These are phyloP conservation scores for Candida bentonensis DNA, from an alignment of 805 yeast genomes.

Conservation along the genomic window DNA sequence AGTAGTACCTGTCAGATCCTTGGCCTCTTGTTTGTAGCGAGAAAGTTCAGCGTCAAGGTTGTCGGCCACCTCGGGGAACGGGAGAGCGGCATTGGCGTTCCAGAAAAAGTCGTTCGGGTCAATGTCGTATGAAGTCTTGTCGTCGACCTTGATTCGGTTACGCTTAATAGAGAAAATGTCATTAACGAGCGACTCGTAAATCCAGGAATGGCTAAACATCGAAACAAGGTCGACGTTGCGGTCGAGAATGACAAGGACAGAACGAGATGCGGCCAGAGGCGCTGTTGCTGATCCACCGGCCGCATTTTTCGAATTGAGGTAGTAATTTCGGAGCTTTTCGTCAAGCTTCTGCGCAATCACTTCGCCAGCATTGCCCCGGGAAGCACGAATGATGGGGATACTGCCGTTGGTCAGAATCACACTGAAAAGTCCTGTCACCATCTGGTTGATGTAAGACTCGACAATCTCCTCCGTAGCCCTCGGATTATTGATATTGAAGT, in stretches of 20 bases:
- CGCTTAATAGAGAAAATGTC: conserved; percentile 76
- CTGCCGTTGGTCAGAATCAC: conserved; percentile 62
- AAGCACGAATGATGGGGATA: conserved; percentile 83
- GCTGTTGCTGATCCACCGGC: conserved; percentile 11
- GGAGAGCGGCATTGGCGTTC: conserved; percentile 68
- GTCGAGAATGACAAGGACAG: conserved; percentile 72
- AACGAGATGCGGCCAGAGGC: conserved; percentile 25
- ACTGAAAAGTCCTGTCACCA: conserved; percentile 72
- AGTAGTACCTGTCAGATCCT: conserved; percentile 66
- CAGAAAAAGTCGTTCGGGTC: conserved; percentile 93
- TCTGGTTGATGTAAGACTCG: conserved; percentile 47
- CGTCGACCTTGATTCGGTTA: conserved; percentile 57
- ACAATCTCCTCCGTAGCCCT: conserved; percentile 62
- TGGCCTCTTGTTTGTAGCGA: conserved; percentile 74
- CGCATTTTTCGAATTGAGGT: conserved; percentile 45
- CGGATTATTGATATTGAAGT: conserved; percentile 57
- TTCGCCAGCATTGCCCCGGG: conserved; percentile 91
- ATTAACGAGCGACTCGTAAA: conserved; percentile 89
- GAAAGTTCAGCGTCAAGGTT: conserved; percentile 77
- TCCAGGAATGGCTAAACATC: conserved; percentile 96
- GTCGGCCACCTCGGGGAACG: conserved; percentile 98
- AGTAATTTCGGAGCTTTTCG: conserved; percentile 69
- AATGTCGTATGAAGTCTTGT: conserved; percentile 49
- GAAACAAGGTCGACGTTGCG: conserved; percentile 82
- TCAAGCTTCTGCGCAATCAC: conserved; percentile 81